phyloP scores from a whole-genome alignment of 2,329 filamentous ascomycete species.

The Penicillium fuscoglaucum region DNA sequence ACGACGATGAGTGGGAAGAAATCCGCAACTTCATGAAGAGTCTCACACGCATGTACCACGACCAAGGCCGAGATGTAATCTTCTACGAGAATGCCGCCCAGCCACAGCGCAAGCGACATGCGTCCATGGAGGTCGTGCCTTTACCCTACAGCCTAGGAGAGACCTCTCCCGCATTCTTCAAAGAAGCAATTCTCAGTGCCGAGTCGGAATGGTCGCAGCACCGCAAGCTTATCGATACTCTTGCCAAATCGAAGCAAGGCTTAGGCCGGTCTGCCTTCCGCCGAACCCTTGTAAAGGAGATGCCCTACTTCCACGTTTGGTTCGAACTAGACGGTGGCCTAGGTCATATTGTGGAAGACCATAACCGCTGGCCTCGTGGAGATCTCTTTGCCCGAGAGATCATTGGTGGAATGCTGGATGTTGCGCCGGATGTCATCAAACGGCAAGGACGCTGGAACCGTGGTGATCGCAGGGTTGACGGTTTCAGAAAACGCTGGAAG shows the following conservation, averaged over 20 bases:
- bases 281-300: constrained; percentile 81
- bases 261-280: constrained; percentile 81
- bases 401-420: constrained; percentile 86
- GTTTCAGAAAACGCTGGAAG: constrained; percentile 80
- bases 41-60: constrained; percentile 89
- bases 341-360: constrained; percentile 88
- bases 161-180: constrained; percentile 90
- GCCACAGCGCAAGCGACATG: constrained; percentile 76
- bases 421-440: constrained; percentile 79
- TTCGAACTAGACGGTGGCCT: constrained; percentile 89
- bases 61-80: constrained; percentile 85
- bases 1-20: constrained; percentile 99
- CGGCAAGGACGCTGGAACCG: constrained; percentile 83
- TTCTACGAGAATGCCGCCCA: constrained; percentile 97
- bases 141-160: constrained; percentile 90
- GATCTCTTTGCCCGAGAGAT: constrained; percentile 92
- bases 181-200: constrained; percentile 81
- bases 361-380: constrained; percentile 79
- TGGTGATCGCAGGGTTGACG: constrained; percentile 67
- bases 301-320: constrained; percentile 99
- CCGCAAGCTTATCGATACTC: constrained; percentile 88
- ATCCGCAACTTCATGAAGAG: constrained; percentile 99
- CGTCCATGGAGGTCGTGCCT: constrained; percentile 80
- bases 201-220: constrained; percentile 97
- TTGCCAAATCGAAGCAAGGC: constrained; percentile 57